Evolutionary conservation across 129 eudicot genomes (phyloP).

Genomic region (Escallonia herrerae): DNA sequence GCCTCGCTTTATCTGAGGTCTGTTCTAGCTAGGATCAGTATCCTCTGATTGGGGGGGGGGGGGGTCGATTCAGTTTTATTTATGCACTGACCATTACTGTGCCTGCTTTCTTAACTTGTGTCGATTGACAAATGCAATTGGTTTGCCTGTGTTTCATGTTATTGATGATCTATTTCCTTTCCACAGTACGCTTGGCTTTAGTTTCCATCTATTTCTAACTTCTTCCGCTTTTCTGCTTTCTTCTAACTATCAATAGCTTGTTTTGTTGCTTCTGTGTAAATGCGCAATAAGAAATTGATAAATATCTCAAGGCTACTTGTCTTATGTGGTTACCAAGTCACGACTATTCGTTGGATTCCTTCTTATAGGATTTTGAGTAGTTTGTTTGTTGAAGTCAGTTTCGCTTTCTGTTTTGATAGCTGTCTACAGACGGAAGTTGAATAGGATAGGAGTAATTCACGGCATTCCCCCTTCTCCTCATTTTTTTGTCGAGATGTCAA

Average conservation of each 20-base stretch:
- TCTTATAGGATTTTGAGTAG: neutral
- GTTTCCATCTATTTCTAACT: too few relatives aligned
- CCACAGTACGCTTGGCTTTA: too few relatives aligned
- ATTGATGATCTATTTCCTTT: too few relatives aligned
- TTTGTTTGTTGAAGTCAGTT: neutral
- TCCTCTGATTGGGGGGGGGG: too few relatives aligned
- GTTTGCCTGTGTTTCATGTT: too few relatives aligned
- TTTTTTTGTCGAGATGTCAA: neutral
- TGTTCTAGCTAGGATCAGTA: neutral
- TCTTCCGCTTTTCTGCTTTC: too few relatives aligned
- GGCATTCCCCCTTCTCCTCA: conserved; percentile 1
- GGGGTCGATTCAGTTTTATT: too few relatives aligned
- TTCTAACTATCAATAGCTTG: too few relatives aligned
- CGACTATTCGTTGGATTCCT: neutral
- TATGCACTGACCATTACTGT: too few relatives aligned
- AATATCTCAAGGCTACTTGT: too few relatives aligned
- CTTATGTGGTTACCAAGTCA: neutral
- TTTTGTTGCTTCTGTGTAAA: neutral
- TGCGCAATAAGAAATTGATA: neutral
- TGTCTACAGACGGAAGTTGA: neutral
- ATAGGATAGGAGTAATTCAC: neutral
- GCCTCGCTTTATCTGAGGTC: conserved; percentile 54
- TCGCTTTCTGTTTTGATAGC: neutral
- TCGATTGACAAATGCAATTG: too few relatives aligned
- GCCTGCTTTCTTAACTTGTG: too few relatives aligned